Evolutionary conservation across 2,329 filamentous ascomycete genomes (phyloP).

Genomic region (Pestalotiopsis sp.): DNA sequence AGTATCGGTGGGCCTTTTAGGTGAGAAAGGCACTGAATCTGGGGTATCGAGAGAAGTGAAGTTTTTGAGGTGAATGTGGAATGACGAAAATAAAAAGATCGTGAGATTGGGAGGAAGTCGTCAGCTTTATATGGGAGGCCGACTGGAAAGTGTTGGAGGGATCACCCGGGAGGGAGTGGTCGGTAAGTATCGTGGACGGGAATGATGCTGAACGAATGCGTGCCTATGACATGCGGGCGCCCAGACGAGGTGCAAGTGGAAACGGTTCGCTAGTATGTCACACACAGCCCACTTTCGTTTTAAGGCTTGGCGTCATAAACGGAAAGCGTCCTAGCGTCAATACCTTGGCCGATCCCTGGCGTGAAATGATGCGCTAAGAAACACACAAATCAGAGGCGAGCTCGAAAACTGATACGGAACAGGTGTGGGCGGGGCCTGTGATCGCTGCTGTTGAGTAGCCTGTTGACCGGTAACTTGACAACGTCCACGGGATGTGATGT

Average conservation of each 20-base stretch:
- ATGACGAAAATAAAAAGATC: constrained; percentile 4
- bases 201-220: background rate
- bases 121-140: constrained; percentile 7
- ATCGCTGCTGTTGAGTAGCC: background rate
- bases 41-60: background rate
- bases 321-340: background rate
- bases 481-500: background rate
- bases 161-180: background rate
- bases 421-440: constrained; percentile 6
- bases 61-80: background rate
- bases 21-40: background rate
- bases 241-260: constrained; percentile 8
- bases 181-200: background rate
- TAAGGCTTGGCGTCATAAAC: constrained; percentile 12
- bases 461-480: background rate
- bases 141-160: constrained; percentile 7
- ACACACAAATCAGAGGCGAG: background rate
- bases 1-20: background rate
- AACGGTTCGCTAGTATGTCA: constrained; percentile 4
- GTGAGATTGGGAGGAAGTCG: constrained; percentile 1
- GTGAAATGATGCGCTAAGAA: background rate
- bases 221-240: constrained; percentile 6
- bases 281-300: constrained; percentile 6
- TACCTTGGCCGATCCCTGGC: background rate
- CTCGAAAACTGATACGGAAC: background rate